Percentiles rank a stretch among this genome's conserved stretches.
phyloP scores from a whole-genome alignment of 306 rosid species.

The Medicago lupulina region DNA sequence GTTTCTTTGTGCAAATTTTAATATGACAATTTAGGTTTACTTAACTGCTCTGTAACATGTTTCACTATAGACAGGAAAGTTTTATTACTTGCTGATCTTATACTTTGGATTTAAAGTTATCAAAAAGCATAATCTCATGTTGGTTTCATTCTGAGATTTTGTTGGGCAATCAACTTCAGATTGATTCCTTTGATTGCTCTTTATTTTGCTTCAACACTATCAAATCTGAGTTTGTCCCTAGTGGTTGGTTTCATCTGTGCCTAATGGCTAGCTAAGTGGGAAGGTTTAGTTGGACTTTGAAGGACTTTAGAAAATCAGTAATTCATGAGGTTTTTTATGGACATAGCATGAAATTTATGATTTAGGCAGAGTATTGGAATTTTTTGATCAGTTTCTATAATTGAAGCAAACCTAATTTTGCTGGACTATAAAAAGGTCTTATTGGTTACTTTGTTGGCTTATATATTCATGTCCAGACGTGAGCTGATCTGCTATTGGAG shows the following conservation, averaged over 20 bases:
- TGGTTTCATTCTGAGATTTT: conserved; percentile 34
- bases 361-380: conserved; percentile 26
- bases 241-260: not conserved
- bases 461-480: conserved; percentile 13
- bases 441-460: conserved; percentile 32
- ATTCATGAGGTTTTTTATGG: conserved; percentile 16
- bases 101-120: conserved; percentile 18
- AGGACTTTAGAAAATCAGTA: conserved; percentile 23
- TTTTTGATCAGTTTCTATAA: conserved; percentile 23
- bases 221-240: conserved; percentile 21
- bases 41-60: not conserved
- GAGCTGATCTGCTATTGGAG: conserved; percentile 33
- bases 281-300: conserved; percentile 23
- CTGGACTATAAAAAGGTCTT: conserved; percentile 8
- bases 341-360: conserved; percentile 32
- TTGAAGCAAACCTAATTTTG: conserved; percentile 31
- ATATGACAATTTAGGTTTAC: not conserved
- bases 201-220: conserved; percentile 11
- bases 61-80: not conserved
- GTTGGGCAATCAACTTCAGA: conserved; percentile 20
- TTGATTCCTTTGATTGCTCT: not conserved
- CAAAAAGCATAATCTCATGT: conserved; percentile 24
- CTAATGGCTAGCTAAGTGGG: conserved; percentile 26
- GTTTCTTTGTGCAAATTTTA: conserved; percentile 16
- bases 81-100: conserved; percentile 5